Percentiles rank a stretch among this genome's conserved stretches.
Conservation (phyloP, 805 yeast species). For the Metschnikowia lunata region DNA sequence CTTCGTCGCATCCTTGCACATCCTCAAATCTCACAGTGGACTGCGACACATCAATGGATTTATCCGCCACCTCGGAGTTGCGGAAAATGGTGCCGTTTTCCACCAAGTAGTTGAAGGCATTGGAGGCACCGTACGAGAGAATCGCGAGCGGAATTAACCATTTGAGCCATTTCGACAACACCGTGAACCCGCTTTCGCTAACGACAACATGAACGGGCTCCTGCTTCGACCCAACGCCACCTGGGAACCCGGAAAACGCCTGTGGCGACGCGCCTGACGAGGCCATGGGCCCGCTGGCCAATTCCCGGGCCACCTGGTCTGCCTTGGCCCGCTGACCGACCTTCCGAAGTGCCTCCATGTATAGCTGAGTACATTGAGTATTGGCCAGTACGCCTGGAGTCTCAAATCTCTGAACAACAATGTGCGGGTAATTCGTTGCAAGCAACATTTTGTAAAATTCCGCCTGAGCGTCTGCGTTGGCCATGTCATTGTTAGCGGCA, state of each 20-base stretch:
- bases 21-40: constrained; percentile 86
- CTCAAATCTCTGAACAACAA: constrained; percentile 91
- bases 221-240: constrained; percentile 54
- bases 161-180: constrained; percentile 81
- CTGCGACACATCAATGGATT: constrained; percentile 76
- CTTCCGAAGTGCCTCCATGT: constrained; percentile 74
- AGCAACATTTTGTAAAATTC: constrained; percentile 73
- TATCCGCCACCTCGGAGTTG: constrained; percentile 65
- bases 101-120: constrained; percentile 70
- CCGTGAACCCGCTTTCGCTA: constrained; percentile 74
- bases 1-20: constrained; percentile 98
- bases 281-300: constrained; percentile 16
- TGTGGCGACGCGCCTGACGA: constrained; percentile 5
- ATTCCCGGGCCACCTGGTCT: constrained; percentile 52
- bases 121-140: constrained; percentile 74
- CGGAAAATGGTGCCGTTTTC: constrained; percentile 83
- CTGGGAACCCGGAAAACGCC: constrained; percentile 25
- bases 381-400: constrained; percentile 88
- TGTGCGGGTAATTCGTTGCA: constrained; percentile 86
- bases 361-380: constrained; percentile 71
- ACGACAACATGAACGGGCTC: constrained; percentile 95
- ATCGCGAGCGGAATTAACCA: constrained; percentile 83
- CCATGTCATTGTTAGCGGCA: constrained; percentile 73
- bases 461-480: constrained; percentile 72
- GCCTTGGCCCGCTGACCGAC: constrained; percentile 79